phyloP scores from a whole-genome alignment of 441 rosid species.

The Dalechampia spathulata region DNA sequence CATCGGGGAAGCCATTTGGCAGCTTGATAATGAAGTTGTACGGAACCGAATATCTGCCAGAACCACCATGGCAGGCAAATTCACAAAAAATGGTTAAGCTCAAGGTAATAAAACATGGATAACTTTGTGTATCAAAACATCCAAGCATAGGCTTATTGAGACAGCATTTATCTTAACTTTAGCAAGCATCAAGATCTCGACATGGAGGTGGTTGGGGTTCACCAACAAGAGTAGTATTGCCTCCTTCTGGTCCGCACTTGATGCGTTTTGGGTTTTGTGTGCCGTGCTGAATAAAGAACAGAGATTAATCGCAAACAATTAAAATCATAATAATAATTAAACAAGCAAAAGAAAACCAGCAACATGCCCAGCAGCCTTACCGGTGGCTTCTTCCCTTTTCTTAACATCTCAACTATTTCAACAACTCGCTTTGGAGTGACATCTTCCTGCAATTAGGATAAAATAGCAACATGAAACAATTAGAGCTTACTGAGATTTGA shows the following conservation, averaged over 20 bases:
- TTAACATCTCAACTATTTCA: constrained; percentile 82
- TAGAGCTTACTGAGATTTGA: not conserved
- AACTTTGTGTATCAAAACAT: constrained; percentile 18
- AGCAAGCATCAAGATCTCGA: constrained; percentile 96
- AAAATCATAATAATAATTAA: constrained; percentile 1
- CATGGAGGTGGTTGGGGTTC: constrained; percentile 92
- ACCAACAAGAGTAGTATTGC: constrained; percentile 63
- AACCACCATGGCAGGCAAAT: constrained; percentile 16
- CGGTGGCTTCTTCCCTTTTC: constrained; percentile 85
- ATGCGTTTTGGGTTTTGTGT: constrained; percentile 88
- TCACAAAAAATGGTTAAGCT: constrained; percentile 21
- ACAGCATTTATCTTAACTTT: constrained; percentile 23
- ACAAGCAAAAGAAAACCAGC: not conserved
- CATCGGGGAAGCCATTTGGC: constrained; percentile 10
- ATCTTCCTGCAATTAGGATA: constrained; percentile 71
- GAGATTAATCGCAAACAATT: not conserved
- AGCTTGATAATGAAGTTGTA: constrained; percentile 14
- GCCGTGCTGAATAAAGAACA: constrained; percentile 54
- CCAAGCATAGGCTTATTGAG: constrained; percentile 43
- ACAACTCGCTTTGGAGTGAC: constrained; percentile 83
- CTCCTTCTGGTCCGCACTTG: constrained; percentile 91
- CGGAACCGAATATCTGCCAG: constrained; percentile 18
- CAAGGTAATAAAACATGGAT: constrained; percentile 16
- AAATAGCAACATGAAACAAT: constrained; percentile 11
- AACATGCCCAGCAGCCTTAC: constrained; percentile 36